Conservation (phyloP, 768 basidiomycete genomes). For the Lactarius quietus region DNA sequence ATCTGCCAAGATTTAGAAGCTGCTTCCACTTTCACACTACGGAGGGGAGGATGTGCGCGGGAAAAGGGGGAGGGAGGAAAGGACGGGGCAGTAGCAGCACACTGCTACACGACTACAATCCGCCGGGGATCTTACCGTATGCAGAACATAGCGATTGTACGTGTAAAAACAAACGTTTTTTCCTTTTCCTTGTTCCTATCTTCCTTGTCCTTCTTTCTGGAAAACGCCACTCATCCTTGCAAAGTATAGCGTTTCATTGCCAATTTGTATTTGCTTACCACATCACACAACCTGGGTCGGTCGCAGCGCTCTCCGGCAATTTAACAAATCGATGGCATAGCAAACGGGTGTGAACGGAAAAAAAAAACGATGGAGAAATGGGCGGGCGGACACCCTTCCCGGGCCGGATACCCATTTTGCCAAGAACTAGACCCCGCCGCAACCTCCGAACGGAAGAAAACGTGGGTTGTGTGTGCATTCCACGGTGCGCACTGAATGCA, state of each 20-base stretch:
- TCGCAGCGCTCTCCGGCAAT: background rate
- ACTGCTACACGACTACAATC: background rate
- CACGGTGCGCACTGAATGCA: background rate
- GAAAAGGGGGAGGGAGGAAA: background rate
- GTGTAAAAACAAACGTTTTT: background rate
- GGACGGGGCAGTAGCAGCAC: background rate
- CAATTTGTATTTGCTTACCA: slow-evolving; percentile 14
- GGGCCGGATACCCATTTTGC: slow-evolving; percentile 1
- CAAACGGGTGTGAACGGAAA: background rate
- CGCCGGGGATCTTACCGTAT: background rate
- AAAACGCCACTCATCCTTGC: background rate
- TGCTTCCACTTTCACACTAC: background rate
- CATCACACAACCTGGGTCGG: background rate
- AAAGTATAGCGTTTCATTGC: slow-evolving; percentile 3
- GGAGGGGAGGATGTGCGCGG: background rate
- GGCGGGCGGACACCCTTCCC: background rate
- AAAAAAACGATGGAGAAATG: background rate
- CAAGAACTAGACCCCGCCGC: slow-evolving; percentile 1
- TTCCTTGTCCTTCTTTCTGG: background rate
- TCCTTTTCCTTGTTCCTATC: background rate
- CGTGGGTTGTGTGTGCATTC: background rate
- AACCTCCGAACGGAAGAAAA: slow-evolving; percentile 14
- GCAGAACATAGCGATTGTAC: background rate
- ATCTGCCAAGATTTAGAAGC: background rate
- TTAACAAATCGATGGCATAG: background rate